Evolutionary conservation across 2,329 filamentous ascomycete species (phyloP).

Genomic region (Thielaviopsis musarum): DNA sequence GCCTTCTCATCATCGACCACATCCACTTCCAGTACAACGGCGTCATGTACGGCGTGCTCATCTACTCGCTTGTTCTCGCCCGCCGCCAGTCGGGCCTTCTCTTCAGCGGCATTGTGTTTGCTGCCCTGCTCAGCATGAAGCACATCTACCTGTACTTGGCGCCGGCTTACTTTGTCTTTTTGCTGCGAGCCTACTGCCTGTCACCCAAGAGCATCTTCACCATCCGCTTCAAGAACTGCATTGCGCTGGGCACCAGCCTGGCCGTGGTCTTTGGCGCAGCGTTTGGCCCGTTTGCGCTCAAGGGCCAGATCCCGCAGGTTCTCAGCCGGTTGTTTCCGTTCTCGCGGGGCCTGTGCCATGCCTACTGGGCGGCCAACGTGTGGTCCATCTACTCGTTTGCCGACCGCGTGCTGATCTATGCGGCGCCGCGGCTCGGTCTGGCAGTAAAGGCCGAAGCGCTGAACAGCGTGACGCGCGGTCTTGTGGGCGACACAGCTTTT

Average conservation of each 20-base stretch:
- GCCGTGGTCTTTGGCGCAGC: conserved; percentile 56
- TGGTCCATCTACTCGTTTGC: conserved; percentile 94
- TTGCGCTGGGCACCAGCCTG: conserved; percentile 69
- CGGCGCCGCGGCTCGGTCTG: conserved; percentile 67
- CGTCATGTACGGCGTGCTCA: conserved; percentile 79
- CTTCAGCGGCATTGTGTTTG: conserved; percentile 67
- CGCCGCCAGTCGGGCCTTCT: conserved; percentile 60
- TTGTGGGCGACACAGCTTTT: conserved; percentile 88
- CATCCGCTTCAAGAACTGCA: conserved; percentile 58
- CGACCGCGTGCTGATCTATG: conserved; percentile 69
- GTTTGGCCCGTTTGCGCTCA: conserved; percentile 74
- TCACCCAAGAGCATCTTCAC: conserved; percentile 59
- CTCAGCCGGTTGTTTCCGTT: conserved; percentile 82
- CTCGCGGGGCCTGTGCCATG: conserved; percentile 82
- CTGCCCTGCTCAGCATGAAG: conserved; percentile 77
- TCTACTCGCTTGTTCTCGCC: conserved; percentile 72
- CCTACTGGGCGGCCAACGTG: conserved; percentile 94
- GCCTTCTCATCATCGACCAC: conserved; percentile 91
- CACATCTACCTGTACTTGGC: conserved; percentile 96
- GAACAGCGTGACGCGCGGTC: conserved; percentile 76
- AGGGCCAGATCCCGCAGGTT: conserved; percentile 71
- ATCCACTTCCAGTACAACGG: conserved; percentile 99
- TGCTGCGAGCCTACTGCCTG: conserved; percentile 80
- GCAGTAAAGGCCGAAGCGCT: conserved; percentile 57
- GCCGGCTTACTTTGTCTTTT: conserved; percentile 85